These are phyloP conservation scores for Plectranthus barbatus DNA, from an alignment of 257 asterid genomes.

Conservation along the genomic window DNA sequence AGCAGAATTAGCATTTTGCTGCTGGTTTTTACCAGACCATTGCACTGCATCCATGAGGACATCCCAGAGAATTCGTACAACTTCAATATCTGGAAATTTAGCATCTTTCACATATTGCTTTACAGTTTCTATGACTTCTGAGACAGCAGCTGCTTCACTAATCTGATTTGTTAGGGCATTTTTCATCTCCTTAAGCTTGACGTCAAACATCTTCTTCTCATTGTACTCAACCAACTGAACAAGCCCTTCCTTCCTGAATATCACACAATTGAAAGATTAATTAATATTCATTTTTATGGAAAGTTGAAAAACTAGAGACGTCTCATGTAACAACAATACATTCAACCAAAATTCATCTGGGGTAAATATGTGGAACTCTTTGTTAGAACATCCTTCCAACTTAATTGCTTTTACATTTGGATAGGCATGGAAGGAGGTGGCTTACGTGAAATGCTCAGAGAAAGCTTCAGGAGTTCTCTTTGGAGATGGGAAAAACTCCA, in stretches of 20 bases:
- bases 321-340: neutral
- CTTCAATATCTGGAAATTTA: conserved; percentile 79
- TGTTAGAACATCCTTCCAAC: neutral
- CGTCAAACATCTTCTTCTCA: conserved; percentile 80
- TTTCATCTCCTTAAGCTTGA: conserved; percentile 82
- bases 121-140: conserved; percentile 90
- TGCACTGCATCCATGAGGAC: conserved; percentile 96
- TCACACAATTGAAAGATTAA: neutral
- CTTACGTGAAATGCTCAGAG: conserved; percentile 95
- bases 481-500: conserved; percentile 78
- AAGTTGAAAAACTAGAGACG: neutral
- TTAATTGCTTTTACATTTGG: too few species aligned
- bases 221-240: conserved; percentile 65
- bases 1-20: conserved; percentile 85
- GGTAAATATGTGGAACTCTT: neutral
- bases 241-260: conserved; percentile 75
- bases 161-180: conserved; percentile 73
- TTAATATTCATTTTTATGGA: neutral
- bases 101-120: conserved; percentile 91
- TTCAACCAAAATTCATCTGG: neutral
- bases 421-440: neutral
- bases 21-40: conserved; percentile 98
- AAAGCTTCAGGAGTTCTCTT: conserved; percentile 87
- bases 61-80: conserved; percentile 88
- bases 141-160: conserved; percentile 66